Evolutionary conservation across 1,139 yeast genomes (phyloP).

Genomic region (Kodamaea anthophila): DNA sequence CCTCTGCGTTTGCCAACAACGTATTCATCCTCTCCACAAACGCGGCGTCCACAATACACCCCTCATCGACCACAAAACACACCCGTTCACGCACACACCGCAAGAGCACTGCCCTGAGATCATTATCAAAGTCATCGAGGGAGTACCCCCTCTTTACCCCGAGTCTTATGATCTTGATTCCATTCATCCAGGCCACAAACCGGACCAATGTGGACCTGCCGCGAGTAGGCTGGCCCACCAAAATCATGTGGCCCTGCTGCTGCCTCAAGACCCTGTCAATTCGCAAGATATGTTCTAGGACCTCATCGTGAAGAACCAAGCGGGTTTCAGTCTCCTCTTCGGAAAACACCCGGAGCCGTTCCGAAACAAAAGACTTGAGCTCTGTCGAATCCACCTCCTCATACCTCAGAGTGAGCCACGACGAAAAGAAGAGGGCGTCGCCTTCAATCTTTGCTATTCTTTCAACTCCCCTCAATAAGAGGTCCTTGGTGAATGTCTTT

Average conservation of each 20-base stretch:
- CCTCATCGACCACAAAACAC: constrained; percentile 77
- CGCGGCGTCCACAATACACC: constrained; percentile 67
- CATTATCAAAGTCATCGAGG: constrained; percentile 60
- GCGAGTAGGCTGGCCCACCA: constrained; percentile 81
- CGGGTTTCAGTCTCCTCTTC: constrained; percentile 69
- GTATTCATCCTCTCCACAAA: constrained; percentile 92
- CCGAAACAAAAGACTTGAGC: constrained; percentile 50
- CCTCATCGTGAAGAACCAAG: constrained; percentile 61
- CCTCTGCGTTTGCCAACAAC: constrained; percentile 82
- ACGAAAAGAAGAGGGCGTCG: constrained; percentile 49
- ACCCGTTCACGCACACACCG: constrained; percentile 46
- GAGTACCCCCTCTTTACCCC: constrained; percentile 50
- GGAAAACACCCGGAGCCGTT: constrained; percentile 63
- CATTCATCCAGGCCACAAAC: constrained; percentile 92
- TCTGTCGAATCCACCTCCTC: constrained; percentile 48
- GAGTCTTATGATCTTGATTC: constrained; percentile 57
- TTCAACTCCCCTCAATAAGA: too few relatives aligned
- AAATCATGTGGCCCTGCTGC: constrained; percentile 83
- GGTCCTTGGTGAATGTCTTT: constrained; percentile 44
- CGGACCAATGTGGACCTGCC: constrained; percentile 75
- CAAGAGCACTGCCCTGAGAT: constrained; percentile 48
- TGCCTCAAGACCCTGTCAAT: constrained; percentile 81
- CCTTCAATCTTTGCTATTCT: too few relatives aligned
- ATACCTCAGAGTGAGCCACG: constrained; percentile 68
- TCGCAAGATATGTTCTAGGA: constrained; percentile 69